Base-by-base conservation (phyloP, 352 stramenopile species). In the Globisporangium okanoganense region DNA sequence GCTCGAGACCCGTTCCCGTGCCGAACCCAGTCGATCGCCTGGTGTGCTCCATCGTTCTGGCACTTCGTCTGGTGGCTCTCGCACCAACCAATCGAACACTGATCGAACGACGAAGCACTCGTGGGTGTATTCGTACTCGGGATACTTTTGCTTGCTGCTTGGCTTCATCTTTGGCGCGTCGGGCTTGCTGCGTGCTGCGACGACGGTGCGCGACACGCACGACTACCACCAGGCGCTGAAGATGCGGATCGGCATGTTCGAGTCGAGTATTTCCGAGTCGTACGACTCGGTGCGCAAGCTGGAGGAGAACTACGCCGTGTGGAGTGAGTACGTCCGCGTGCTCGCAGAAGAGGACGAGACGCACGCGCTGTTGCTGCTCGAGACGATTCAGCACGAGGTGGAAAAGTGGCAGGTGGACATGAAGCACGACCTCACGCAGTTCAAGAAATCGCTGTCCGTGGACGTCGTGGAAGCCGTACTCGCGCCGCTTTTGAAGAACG, bases 401-500 rank as follows among this genome's bases (percentile, higher is more conserved):
- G 74, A 87, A 50, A 78, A 80, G 52, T 92, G 83, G 83, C 79
- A 90, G 56, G 59, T 71, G 12, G 83, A 90, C 29, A 87, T 92
- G 80, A 83, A 88, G 63, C 66, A 73, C 49, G 75, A 90, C 29
- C 62, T 92, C 48, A 51, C 79, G 36, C 69, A 85, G 60, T 90
- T 90, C 38, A 82, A 79, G 22, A 70, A 73, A 44, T 75, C 80
- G 20, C 62, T 92, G 2, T 79, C 77, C 1, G 52, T 73, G 35
- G 73, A 90, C 31, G 69, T 84, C 5, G 70, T 88, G 16, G 75
- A 87, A 7, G 67, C 74, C 3, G 70, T 71, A 3, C 69, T 90
- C 50, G 70, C 65, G 16, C 61, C 78, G 13, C 58, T 89, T 25
- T 31, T 66, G 25, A 55, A 51, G 25, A 68, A 66, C 20, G 58